A percentile compares a stretch with the other conserved stretches of the same genome.
Conservation (phyloP, 1,284 basidiomycete genomes). For the Moniliella sp. region DNA sequence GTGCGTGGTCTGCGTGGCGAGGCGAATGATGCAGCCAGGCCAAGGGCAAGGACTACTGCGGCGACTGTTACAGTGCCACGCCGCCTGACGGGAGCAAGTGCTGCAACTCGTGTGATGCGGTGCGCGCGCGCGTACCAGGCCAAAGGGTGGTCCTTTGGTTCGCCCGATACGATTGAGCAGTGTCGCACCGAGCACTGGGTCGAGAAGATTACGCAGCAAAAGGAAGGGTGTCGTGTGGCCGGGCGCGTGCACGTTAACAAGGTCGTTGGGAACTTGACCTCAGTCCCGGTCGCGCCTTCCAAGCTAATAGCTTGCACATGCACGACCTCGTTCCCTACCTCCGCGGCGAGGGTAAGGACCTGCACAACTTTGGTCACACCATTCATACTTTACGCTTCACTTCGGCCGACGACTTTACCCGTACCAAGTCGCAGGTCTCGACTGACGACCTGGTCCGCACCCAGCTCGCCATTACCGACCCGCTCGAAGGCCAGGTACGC, state of each 20-base stretch:
- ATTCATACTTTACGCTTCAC: slow-evolving; percentile 60
- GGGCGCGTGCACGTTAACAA: slow-evolving; percentile 88
- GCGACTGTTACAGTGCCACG: slow-evolving; percentile 81
- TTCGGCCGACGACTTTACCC: slow-evolving; percentile 13
- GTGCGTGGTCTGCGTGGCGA: slow-evolving; percentile 17
- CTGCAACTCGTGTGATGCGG: slow-evolving; percentile 89
- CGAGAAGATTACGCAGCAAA: slow-evolving; percentile 73
- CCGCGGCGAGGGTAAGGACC: slow-evolving; percentile 16
- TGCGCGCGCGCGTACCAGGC: slow-evolving; percentile 70
- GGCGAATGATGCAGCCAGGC: slow-evolving; percentile 14
- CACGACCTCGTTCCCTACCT: slow-evolving; percentile 92
- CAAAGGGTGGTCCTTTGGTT: slow-evolving; percentile 79
- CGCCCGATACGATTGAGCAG: slow-evolving; percentile 73
- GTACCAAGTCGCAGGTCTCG: background rate
- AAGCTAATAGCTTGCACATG: slow-evolving; percentile 56
- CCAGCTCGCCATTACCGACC: slow-evolving; percentile 39
- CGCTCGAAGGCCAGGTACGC: slow-evolving; percentile 51
- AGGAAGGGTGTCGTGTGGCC: slow-evolving; percentile 79
- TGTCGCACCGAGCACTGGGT: slow-evolving; percentile 86
- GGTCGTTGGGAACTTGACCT: slow-evolving; percentile 42
- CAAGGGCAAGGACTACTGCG: slow-evolving; percentile 35
- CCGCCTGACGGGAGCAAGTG: slow-evolving; percentile 51
- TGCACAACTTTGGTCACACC: slow-evolving; percentile 62
- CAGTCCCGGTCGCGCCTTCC: slow-evolving; percentile 70
- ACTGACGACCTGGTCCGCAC: background rate